Percentiles rank a stretch among this genome's conserved stretches.
Conservation (phyloP, 2,329 filamentous ascomycete genomes). For the Xylaria sp. region DNA sequence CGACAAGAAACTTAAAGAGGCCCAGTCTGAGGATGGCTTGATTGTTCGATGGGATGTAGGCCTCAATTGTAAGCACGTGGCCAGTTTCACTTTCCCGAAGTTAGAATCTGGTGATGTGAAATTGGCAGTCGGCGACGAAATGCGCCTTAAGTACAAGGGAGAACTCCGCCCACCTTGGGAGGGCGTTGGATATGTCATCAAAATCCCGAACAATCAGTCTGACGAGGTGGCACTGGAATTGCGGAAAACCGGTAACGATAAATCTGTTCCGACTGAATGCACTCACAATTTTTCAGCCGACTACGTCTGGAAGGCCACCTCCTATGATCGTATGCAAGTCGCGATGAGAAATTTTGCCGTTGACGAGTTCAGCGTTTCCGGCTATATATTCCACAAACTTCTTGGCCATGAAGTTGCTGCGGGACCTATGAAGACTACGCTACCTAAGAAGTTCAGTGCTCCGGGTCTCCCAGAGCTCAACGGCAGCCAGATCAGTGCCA, state of each 20-base stretch:
- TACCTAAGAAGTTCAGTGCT: conserved; percentile 97
- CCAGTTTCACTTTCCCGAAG: conserved; percentile 95
- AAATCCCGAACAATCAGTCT: conserved; percentile 99
- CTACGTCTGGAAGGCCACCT: conserved; percentile 99
- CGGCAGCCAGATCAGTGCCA: conserved; percentile 93
- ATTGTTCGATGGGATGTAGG: conserved; percentile 95
- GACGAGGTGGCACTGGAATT: conserved; percentile 97
- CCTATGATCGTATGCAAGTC: conserved; percentile 98
- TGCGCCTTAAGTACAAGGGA: conserved; percentile 96
- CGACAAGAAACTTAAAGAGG: conserved; percentile 98
- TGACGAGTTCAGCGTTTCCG: conserved; percentile 97
- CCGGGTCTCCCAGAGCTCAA: conserved; percentile 95
- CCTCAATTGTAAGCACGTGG: conserved; percentile 96
- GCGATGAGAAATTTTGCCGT: conserved; percentile 99
- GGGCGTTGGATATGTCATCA: conserved; percentile 98
- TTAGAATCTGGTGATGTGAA: conserved; percentile 98
- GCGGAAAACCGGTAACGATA: conserved; percentile 94
- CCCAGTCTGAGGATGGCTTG: conserved; percentile 95
- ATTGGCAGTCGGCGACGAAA: conserved; percentile 96
- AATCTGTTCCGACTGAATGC: conserved; percentile 93
- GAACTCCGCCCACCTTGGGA: conserved; percentile 94
- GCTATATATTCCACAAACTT: conserved; percentile 97
- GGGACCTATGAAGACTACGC: conserved; percentile 92
- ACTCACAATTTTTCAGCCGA: conserved; percentile 98
- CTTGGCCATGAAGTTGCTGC: conserved; percentile 94